Conservation (phyloP, 1,139 yeast species). For the Ashbya aceris region DNA sequence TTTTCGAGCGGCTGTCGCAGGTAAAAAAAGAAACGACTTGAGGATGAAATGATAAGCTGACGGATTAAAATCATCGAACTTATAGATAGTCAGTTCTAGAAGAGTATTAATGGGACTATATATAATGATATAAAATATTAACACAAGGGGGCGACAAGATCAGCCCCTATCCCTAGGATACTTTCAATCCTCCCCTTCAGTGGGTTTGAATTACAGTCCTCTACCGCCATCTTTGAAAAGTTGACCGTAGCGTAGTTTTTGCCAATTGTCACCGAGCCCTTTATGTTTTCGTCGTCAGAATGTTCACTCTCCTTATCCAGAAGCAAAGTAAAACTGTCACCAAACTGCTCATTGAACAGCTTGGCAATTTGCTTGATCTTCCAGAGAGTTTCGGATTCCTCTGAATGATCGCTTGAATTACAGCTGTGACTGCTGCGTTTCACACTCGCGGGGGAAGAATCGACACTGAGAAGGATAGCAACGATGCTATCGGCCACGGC, state of each 20-base stretch:
- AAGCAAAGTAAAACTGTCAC: slow-evolving; percentile 47
- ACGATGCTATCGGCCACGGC: slow-evolving; percentile 91
- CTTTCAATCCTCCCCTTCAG: slow-evolving; percentile 76
- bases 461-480: slow-evolving; percentile 84
- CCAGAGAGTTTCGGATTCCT: slow-evolving; percentile 33
- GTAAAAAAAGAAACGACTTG: no score
- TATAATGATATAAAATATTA: slow-evolving; percentile 7
- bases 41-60: no score
- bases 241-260: slow-evolving; percentile 62
- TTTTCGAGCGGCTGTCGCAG: no score
- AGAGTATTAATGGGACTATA: neutral
- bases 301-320: slow-evolving; percentile 32
- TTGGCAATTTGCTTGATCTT: slow-evolving; percentile 56
- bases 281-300: slow-evolving; percentile 42
- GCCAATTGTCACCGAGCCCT: slow-evolving; percentile 48
- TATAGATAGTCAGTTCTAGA: no score
- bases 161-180: slow-evolving; percentile 67
- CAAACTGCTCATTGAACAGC: slow-evolving; percentile 77
- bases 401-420: slow-evolving; percentile 35
- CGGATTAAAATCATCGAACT: no score
- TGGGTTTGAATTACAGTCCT: slow-evolving; percentile 63
- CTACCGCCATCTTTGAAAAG: slow-evolving; percentile 55
- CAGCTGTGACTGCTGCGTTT: slow-evolving; percentile 63
- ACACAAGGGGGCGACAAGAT: slow-evolving; percentile 70
- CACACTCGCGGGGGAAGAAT: slow-evolving; percentile 91